A percentile compares a stretch with the other conserved stretches of the same genome.
Evolutionary conservation across 352 stramenopile species (phyloP).

Genomic region (Thalassiosira hispida): DNA sequence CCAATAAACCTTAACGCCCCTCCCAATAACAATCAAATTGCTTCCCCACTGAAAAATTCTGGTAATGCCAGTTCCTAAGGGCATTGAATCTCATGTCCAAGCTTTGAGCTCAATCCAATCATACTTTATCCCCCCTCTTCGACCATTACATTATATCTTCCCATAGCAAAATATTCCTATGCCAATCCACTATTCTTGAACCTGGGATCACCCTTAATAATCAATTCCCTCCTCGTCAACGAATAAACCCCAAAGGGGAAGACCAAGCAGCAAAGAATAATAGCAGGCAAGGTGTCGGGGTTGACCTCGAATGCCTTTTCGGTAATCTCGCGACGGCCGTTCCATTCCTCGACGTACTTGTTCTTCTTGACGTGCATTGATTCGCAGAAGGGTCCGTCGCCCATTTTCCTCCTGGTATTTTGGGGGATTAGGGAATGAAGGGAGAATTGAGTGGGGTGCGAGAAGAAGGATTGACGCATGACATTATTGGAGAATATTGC

Average conservation of each 20-base stretch:
- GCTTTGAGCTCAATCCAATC: too few species aligned
- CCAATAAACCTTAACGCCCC: too few species aligned
- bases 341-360: conserved; percentile 85
- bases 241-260: conserved; percentile 67
- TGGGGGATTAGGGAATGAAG: background rate
- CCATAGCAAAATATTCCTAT: conserved; percentile 1
- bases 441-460: background rate
- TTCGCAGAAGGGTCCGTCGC: conserved; percentile 66
- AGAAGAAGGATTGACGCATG: too few species aligned
- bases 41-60: too few species aligned
- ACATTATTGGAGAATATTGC: too few species aligned
- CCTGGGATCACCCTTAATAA: conserved; percentile 68
- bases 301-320: conserved; percentile 69
- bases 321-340: conserved; percentile 82
- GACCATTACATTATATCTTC: too few species aligned
- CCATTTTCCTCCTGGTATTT: conserved; percentile 58
- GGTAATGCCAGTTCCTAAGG: too few species aligned
- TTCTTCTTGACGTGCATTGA: conserved; percentile 83
- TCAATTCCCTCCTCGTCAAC: conserved; percentile 63
- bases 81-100: too few species aligned
- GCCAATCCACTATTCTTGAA: conserved; percentile 61
- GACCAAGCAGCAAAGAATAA: conserved; percentile 45
- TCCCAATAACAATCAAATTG: too few species aligned
- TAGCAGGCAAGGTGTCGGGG: conserved; percentile 38
- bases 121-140: too few species aligned